Evolutionary conservation across 108 stramenopile genomes (phyloP).

Genomic region (Asterionellopsis glacialis): DNA sequence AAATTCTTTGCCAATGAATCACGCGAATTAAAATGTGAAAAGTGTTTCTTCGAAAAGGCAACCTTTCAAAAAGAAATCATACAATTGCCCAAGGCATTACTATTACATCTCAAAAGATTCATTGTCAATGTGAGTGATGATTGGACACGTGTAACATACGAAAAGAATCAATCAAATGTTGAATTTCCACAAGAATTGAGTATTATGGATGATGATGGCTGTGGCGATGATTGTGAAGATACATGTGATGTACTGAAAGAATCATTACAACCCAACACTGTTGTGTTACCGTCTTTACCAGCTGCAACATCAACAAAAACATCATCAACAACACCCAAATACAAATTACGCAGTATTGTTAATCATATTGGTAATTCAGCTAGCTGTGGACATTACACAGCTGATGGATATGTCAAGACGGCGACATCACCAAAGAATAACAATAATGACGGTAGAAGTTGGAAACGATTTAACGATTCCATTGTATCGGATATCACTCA

Average conservation of each 20-base stretch:
- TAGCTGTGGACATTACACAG: conserved; percentile 53
- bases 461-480: conserved; percentile 52
- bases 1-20: conserved; percentile 70
- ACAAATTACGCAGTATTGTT: conserved; percentile 40
- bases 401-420: conserved; percentile 16
- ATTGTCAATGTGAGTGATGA: conserved; percentile 50
- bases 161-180: conserved; percentile 48
- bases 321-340: conserved; percentile 1
- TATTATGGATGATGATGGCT: conserved; percentile 11
- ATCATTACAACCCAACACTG: conserved; percentile 6
- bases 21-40: conserved; percentile 82
- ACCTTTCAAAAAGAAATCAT: conserved; percentile 35
- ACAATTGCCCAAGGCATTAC: conserved; percentile 33
- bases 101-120: conserved; percentile 61
- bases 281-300: neutral
- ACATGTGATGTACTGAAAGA: conserved; percentile 13
- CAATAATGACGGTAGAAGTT: conserved; percentile 15
- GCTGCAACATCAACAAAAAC: neutral
- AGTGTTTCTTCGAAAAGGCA: conserved; percentile 61
- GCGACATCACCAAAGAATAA: too few species aligned
- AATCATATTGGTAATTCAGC: conserved; percentile 52
- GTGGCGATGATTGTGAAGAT: too few species aligned
- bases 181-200: conserved; percentile 24
- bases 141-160: conserved; percentile 33
- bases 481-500: conserved; percentile 27